Conservation (phyloP, 2,329 filamentous ascomycete species). For the Lanzia echinophila region DNA sequence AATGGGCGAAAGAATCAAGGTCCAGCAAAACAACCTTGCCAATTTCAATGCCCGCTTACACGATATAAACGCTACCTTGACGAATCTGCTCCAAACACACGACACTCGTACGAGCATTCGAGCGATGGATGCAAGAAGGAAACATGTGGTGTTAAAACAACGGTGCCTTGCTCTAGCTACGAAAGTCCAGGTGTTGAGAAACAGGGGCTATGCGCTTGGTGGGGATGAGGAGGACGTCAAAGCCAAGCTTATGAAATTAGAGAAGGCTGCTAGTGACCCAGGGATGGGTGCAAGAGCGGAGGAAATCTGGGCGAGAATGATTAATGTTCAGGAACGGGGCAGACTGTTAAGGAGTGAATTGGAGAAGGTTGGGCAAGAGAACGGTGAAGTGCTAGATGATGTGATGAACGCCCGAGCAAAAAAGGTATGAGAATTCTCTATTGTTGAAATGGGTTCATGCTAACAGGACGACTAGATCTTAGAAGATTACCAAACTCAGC, state of each 20-base stretch:
- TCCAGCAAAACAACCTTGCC: slow-evolving; percentile 62
- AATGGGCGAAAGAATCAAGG: slow-evolving; percentile 63
- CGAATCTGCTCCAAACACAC: slow-evolving; percentile 66
- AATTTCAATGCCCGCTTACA: slow-evolving; percentile 68
- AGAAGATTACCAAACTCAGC: slow-evolving; percentile 75
- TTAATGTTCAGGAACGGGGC: slow-evolving; percentile 66
- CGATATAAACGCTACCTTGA: slow-evolving; percentile 69
- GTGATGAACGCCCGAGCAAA: slow-evolving; percentile 66
- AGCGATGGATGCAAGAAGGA: slow-evolving; percentile 63
- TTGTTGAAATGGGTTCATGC: background rate
- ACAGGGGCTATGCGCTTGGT: slow-evolving; percentile 74
- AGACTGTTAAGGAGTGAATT: slow-evolving; percentile 67
- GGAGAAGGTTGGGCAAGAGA: slow-evolving; percentile 55
- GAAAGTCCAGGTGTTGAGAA: slow-evolving; percentile 73
- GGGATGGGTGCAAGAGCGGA: slow-evolving; percentile 69
- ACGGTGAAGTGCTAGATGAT: slow-evolving; percentile 55
- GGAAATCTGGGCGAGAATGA: slow-evolving; percentile 78
- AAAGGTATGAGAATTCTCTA: slow-evolving; percentile 47
- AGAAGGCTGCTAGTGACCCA: slow-evolving; percentile 66
- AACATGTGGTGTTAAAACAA: slow-evolving; percentile 66
- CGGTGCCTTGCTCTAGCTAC: slow-evolving; percentile 69
- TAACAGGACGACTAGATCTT: slow-evolving; percentile 50
- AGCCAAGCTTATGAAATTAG: slow-evolving; percentile 61
- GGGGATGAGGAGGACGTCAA: slow-evolving; percentile 73
- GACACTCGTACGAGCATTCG: slow-evolving; percentile 71